These are phyloP conservation scores for Stachybotrys echinatus DNA, from an alignment of 2,329 filamentous ascomycete species.

Conservation along the genomic window DNA sequence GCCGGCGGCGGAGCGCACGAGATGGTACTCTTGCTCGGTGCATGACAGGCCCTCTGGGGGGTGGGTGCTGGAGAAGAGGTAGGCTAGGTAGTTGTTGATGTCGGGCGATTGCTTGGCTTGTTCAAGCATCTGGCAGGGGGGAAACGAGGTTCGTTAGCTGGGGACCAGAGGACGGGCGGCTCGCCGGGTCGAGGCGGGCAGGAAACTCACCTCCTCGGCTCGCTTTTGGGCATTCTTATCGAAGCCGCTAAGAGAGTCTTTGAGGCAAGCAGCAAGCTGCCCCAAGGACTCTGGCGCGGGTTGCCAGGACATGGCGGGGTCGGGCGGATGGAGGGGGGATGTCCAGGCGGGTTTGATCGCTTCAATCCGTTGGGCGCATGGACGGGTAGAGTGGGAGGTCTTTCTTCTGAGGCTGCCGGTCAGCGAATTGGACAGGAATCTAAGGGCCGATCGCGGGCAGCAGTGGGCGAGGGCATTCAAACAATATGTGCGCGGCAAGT, in stretches of 20 bases:
- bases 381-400: neutral
- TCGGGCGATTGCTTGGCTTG: slow-evolving; percentile 86
- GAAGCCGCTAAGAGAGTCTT: slow-evolving; percentile 84
- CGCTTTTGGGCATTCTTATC: slow-evolving; percentile 79
- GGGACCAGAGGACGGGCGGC: slow-evolving; percentile 6
- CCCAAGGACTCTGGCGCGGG: slow-evolving; percentile 79
- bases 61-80: slow-evolving; percentile 71
- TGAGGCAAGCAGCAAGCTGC: slow-evolving; percentile 84
- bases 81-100: slow-evolving; percentile 95
- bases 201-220: slow-evolving; percentile 69
- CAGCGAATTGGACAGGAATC: slow-evolving; percentile 9
- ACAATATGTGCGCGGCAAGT: neutral
- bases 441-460: neutral
- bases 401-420: slow-evolving; percentile 18
- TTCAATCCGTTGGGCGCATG: neutral
- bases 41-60: slow-evolving; percentile 56
- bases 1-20: slow-evolving; percentile 80
- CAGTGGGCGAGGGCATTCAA: neutral
- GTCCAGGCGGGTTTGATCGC: slow-evolving; percentile 2
- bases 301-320: slow-evolving; percentile 78
- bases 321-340: neutral
- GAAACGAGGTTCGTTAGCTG: slow-evolving; percentile 15
- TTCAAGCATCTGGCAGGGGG: slow-evolving; percentile 71
- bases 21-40: slow-evolving; percentile 58
- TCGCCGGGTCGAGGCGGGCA: neutral